Percentiles rank a stretch among this genome's conserved stretches.
phyloP scores from a whole-genome alignment of 1,139 yeast genomes.

The Scheffersomyces illinoinensis region DNA sequence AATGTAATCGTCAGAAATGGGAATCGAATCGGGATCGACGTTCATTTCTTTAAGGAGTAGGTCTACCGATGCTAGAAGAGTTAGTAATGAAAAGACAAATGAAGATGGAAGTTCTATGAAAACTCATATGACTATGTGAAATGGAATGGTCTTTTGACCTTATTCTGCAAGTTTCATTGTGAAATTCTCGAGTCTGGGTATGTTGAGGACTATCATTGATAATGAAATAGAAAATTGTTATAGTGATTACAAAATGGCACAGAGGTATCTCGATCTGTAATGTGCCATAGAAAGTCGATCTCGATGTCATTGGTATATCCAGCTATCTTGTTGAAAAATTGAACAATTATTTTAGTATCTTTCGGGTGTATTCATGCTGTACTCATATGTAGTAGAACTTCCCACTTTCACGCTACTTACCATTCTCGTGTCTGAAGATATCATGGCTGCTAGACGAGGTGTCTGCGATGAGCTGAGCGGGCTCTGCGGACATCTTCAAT shows the following conservation, averaged over 20 bases:
- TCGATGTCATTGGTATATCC: not conserved
- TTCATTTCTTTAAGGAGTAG: constrained; percentile 27
- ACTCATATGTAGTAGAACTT: not conserved
- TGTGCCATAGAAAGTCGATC: not conserved
- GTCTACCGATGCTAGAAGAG: constrained; percentile 26
- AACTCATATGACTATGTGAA: not conserved
- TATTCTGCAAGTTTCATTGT: not conserved
- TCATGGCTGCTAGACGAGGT: constrained; percentile 7
- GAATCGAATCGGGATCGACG: constrained; percentile 11
- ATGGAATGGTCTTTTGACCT: not conserved
- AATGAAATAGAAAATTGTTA: not conserved
- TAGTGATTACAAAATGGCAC: not conserved
- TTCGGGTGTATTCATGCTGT: not conserved
- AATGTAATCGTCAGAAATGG: constrained; percentile 3
- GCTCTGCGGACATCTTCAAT: not conserved
- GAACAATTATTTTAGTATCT: not conserved
- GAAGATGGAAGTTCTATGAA: not conserved
- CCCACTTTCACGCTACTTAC: constrained; percentile 18
- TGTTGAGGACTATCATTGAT: not conserved
- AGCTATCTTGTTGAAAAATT: not conserved
- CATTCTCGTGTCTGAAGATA: constrained; percentile 29
- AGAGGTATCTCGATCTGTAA: not conserved
- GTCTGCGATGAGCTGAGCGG: not conserved
- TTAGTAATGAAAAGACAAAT: constrained; percentile 9
- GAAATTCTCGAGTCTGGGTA: not conserved